Percentiles rank a stretch among this genome's conserved stretches.
Evolutionary conservation across 2,329 filamentous ascomycete genomes (phyloP).

Genomic region (Huntiella bhutanensis): DNA sequence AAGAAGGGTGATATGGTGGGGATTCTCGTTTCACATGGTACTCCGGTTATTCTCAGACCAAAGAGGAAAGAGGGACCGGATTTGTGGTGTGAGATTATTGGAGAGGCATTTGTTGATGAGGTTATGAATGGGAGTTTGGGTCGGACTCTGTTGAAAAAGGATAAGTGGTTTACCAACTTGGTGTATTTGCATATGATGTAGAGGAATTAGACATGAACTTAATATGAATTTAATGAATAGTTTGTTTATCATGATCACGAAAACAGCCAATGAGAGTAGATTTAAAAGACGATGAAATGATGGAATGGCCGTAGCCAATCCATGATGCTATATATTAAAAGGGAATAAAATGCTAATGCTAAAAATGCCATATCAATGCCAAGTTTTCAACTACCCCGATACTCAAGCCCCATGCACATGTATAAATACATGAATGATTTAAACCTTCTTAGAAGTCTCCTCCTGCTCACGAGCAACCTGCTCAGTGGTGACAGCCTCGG

Average conservation of each 20-base stretch:
- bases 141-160: constrained; percentile 8
- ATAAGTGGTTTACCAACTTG: constrained; percentile 6
- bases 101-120: constrained; percentile 10
- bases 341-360: too few species aligned
- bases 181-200: constrained; percentile 8
- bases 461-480: constrained; percentile 4
- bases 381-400: too few species aligned
- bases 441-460: constrained; percentile 7
- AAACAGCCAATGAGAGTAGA: background rate
- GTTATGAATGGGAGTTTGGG: constrained; percentile 8
- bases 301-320: too few species aligned
- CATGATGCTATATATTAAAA: too few species aligned
- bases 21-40: constrained; percentile 8
- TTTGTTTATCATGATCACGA: background rate
- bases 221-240: background rate
- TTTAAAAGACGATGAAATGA: too few species aligned
- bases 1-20: constrained; percentile 9
- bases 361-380: too few species aligned
- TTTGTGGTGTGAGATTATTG: constrained; percentile 10
- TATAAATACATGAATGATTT: background rate
- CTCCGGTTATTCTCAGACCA: constrained; percentile 7
- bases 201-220: background rate
- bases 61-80: constrained; percentile 3
- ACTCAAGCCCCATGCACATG: too few species aligned
- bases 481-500: constrained; percentile 15